Conservation (phyloP, 2,329 filamentous ascomycete genomes). For the Proliferodiscus dingleyae region DNA sequence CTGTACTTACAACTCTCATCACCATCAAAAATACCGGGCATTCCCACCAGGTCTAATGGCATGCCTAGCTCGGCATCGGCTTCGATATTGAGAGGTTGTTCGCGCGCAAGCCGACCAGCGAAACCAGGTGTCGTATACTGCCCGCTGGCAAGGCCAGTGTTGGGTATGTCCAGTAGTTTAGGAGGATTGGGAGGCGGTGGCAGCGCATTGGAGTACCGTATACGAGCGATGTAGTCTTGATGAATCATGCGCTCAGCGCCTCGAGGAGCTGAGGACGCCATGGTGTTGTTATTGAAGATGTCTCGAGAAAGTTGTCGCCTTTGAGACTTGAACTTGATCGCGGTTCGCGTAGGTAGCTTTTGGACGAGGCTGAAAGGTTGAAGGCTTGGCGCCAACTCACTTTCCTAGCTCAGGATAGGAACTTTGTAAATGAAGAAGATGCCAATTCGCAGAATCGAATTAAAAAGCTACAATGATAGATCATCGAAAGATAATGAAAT, state of each 20-base stretch:
- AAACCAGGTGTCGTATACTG: slow-evolving; percentile 90
- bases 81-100: slow-evolving; percentile 94
- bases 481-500: no score
- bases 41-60: slow-evolving; percentile 91
- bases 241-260: slow-evolving; percentile 54
- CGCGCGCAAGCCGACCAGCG: slow-evolving; percentile 80
- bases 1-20: slow-evolving; percentile 76
- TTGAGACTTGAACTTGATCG: not conserved
- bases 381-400: not conserved
- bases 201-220: slow-evolving; percentile 92
- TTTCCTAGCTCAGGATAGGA: not conserved
- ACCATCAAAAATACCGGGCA: slow-evolving; percentile 90
- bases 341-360: slow-evolving; percentile 7
- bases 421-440: no score
- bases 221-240: slow-evolving; percentile 95
- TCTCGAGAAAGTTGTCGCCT: not conserved
- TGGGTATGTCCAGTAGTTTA: slow-evolving; percentile 95
- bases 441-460: not conserved
- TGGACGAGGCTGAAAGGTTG: slow-evolving; percentile 10
- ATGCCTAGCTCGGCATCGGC: slow-evolving; percentile 97
- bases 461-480: not conserved
- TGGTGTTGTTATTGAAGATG: slow-evolving; percentile 10
- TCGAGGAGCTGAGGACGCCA: slow-evolving; percentile 28
- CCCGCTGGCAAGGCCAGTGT: slow-evolving; percentile 78
- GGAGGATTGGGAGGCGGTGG: slow-evolving; percentile 91